Percentiles rank a stretch among this genome's conserved stretches.
phyloP scores from a whole-genome alignment of 163 green algal species.

The Botryococcus braunii region DNA sequence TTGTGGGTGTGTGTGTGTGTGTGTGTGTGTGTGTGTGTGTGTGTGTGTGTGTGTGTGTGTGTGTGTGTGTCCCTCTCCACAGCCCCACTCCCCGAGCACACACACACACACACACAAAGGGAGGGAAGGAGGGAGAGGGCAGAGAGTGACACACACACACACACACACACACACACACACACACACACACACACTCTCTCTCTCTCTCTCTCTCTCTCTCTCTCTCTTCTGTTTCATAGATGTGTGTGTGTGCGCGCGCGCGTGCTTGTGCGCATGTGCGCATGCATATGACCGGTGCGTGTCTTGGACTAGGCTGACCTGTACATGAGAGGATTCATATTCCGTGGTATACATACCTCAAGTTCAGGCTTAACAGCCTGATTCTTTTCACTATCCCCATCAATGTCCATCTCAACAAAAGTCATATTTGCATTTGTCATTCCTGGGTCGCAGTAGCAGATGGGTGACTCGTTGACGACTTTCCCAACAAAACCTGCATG shows the following conservation, averaged over 20 bases:
- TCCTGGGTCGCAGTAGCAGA: slow-evolving; percentile 40
- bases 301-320: no score
- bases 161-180: background rate
- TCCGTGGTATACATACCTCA: no score
- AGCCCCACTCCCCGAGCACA: no score
- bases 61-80: no score
- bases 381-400: slow-evolving; percentile 41
- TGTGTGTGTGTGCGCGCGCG: background rate
- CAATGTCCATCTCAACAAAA: slow-evolving; percentile 31
- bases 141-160: no score
- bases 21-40: no score
- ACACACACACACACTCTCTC: background rate
- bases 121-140: no score
- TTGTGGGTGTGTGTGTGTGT: no score
- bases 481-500: slow-evolving; percentile 34
- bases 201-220: background rate
- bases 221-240: background rate
- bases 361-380: slow-evolving; percentile 24
- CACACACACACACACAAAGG: no score
- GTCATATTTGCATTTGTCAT: slow-evolving; percentile 45
- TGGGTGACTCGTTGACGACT: slow-evolving; percentile 20
- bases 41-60: no score
- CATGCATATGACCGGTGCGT: background rate
- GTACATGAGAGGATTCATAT: no score
- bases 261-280: background rate